These are phyloP conservation scores for Pseudopediastrum boryanum DNA, from an alignment of 139 green algal genomes.

Conservation along the genomic window DNA sequence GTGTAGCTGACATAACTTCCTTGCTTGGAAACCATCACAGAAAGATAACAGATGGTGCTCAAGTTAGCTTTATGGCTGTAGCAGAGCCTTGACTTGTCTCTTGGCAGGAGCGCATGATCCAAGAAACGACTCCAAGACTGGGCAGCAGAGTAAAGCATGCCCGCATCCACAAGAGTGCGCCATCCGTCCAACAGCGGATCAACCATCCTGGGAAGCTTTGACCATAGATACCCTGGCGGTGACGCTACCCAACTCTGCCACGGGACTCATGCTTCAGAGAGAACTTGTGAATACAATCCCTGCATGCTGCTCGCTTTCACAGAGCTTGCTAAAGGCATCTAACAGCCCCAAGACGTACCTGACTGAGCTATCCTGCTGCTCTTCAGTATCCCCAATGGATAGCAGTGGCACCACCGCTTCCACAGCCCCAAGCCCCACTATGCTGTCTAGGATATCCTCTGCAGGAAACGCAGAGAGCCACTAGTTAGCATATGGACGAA, in stretches of 20 bases:
- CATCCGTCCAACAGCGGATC: too few species aligned
- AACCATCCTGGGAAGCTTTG: too few species aligned
- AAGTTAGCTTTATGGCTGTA: not conserved
- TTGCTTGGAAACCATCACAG: not conserved
- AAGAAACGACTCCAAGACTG: too few species aligned
- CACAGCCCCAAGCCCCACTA: slow-evolving; percentile 73
- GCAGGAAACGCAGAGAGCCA: slow-evolving; percentile 3
- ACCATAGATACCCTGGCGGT: too few species aligned
- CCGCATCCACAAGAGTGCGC: too few species aligned
- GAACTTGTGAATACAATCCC: too few species aligned
- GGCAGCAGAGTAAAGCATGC: too few species aligned
- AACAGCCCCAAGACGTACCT: not conserved
- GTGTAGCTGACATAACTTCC: not conserved
- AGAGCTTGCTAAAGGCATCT: not conserved
- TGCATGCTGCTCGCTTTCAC: not conserved
- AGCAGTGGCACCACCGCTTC: slow-evolving; percentile 74
- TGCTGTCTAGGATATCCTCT: slow-evolving; percentile 80
- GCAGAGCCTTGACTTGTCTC: too few species aligned
- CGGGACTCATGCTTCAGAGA: not conserved
- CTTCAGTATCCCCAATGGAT: slow-evolving; percentile 18
- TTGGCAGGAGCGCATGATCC: too few species aligned
- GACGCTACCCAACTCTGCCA: too few species aligned
- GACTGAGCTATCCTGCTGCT: slow-evolving; percentile 3
- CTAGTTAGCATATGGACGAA: not conserved
- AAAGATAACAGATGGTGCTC: not conserved